Evolutionary conservation across 768 basidiomycete genomes (phyloP).

Genomic region (Cubamyces lactineus): DNA sequence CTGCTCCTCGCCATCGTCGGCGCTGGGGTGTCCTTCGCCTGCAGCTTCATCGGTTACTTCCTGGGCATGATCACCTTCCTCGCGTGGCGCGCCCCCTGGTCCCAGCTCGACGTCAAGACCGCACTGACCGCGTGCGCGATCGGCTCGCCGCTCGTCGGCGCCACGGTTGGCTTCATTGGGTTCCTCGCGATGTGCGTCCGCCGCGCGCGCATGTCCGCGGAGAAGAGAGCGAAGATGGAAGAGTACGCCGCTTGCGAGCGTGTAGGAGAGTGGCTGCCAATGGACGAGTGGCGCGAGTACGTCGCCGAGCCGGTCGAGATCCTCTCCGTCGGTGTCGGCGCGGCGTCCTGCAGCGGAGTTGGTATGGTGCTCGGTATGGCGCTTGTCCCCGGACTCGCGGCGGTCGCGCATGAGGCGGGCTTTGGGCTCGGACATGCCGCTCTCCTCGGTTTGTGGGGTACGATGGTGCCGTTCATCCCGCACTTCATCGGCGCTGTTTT

Average conservation of each 20-base stretch:
- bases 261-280: too few species aligned
- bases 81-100: background rate
- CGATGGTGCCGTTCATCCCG: conserved; percentile 1
- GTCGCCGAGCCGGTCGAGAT: background rate
- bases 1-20: conserved; percentile 1
- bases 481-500: background rate
- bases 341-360: conserved; percentile 1
- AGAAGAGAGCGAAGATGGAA: background rate
- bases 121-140: background rate
- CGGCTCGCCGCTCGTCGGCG: conserved; percentile 2
- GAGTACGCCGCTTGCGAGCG: background rate
- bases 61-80: conserved; percentile 1
- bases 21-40: background rate
- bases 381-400: conserved; percentile 4
- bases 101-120: background rate
- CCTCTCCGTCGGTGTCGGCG: background rate
- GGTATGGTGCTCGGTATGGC: conserved; percentile 10
- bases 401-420: conserved; percentile 4
- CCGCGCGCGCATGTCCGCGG: background rate
- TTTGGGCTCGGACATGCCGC: conserved; percentile 1
- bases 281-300: background rate
- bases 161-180: background rate
- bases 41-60: background rate
- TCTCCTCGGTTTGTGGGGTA: conserved; percentile 9
- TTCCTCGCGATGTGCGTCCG: background rate